Evolutionary conservation across 352 stramenopile species (phyloP), one percentile per base, ranked within the genome.

Genomic region (Phytophthora cactorum): DNA sequence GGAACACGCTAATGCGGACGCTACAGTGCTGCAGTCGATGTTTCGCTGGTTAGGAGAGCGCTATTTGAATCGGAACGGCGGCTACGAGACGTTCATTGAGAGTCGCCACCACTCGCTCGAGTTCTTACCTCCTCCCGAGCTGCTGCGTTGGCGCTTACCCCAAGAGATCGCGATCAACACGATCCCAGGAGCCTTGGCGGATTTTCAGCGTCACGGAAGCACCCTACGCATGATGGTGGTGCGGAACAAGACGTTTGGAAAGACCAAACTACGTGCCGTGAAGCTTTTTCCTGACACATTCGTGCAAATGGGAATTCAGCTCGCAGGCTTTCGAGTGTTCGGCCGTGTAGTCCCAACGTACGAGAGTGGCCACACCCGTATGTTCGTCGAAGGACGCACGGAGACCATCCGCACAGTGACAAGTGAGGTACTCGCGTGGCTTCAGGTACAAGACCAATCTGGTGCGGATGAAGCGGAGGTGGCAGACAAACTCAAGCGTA

Each of bases 1-100:
- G 62, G 96, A 99, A 79, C 96, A 99, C 71, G 93, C 90, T 2
- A 98, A 98, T 79, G 97, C 96, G 54, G 96, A 98, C 66, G 96
- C 95, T 8, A 98, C 97, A 58, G 90, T 97, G 34, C 38, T 88
- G 28, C 70, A 81, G 45, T 82, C 79, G 12, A 89, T 88, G 78
- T 88, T 83, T 52, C 78, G 70, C 34, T 89, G 82, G 79, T 62
- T 89, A 3, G 78, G 78, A 14, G 75, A 85, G n/a, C 77, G 82
- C 14, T 88, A 93, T 43, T 68, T 89, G 52, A 86, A 80, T 61
- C 78, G 75, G n/a, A 79, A 75, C 25, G 82, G 78, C 6, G 78
- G 82, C n/a, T 77, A 83, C 56, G 74, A 88, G 62, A 90, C 80
- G n/a, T 82, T 82, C 31, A 86, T 89, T 28, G 75, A 90, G 50